phyloP scores from a whole-genome alignment of 2,329 filamentous ascomycete genomes.

The Cladosporium sp. region DNA sequence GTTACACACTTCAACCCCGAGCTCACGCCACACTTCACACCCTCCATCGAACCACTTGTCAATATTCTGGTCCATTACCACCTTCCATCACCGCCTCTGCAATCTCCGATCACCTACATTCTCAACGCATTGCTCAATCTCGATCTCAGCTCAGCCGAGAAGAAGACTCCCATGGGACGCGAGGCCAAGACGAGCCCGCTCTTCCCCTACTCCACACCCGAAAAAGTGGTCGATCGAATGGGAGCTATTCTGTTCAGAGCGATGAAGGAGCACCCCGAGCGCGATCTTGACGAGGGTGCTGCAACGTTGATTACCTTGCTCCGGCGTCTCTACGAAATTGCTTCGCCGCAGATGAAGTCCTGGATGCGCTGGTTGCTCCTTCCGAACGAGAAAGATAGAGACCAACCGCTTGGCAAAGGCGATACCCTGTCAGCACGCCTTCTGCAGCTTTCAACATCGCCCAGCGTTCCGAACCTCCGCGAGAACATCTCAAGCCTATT shows the following conservation, averaged over 20 bases:
- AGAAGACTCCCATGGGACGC: slow-evolving; percentile 31
- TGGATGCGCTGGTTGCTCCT: slow-evolving; percentile 69
- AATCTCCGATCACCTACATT: slow-evolving; percentile 69
- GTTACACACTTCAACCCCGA: slow-evolving; percentile 73
- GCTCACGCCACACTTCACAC: slow-evolving; percentile 63
- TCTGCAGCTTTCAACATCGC: slow-evolving; percentile 74
- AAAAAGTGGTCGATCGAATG: slow-evolving; percentile 64
- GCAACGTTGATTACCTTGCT: slow-evolving; percentile 63
- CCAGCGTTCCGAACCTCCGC: slow-evolving; percentile 70
- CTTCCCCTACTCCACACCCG: slow-evolving; percentile 66
- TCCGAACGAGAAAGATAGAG: slow-evolving; percentile 74
- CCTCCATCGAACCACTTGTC: slow-evolving; percentile 69
- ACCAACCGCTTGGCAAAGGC: slow-evolving; percentile 73
- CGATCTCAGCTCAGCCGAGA: slow-evolving; percentile 15
- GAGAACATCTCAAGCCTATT: slow-evolving; percentile 76
- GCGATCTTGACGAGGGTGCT: slow-evolving; percentile 71
- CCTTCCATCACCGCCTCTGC: slow-evolving; percentile 66
- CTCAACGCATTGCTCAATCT: slow-evolving; percentile 83
- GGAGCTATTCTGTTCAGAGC: slow-evolving; percentile 70
- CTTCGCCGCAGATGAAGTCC: slow-evolving; percentile 62
- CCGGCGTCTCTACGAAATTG: slow-evolving; percentile 72
- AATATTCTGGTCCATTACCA: slow-evolving; percentile 66
- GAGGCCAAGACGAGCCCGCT: slow-evolving; percentile 54
- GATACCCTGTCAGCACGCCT: slow-evolving; percentile 74
- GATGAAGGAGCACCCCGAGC: slow-evolving; percentile 63